Percentiles rank a stretch among this genome's conserved stretches.
Evolutionary conservation across 2,329 filamentous ascomycete genomes (phyloP).

Genomic region (Lasiodiplodia hormozganensis): DNA sequence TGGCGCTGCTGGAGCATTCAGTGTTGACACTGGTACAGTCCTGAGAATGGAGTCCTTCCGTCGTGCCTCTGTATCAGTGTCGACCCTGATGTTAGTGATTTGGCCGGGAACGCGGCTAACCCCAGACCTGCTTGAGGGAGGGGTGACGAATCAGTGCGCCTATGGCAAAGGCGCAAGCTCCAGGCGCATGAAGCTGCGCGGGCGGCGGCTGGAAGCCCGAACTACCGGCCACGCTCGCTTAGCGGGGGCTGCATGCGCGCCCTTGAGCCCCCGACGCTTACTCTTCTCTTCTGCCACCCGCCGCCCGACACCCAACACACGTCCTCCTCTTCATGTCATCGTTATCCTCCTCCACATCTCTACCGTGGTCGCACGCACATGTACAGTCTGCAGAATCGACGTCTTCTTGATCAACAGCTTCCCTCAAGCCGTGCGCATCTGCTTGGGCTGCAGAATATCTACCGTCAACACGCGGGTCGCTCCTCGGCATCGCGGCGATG

Average conservation of each 20-base stretch:
- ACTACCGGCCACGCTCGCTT: background rate
- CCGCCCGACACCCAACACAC: background rate
- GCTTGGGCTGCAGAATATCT: no score
- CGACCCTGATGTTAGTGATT: no score
- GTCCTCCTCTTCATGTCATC: background rate
- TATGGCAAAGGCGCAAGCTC: background rate
- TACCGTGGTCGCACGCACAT: background rate
- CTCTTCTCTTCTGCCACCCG: background rate
- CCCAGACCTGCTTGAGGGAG: no score
- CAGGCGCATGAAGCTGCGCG: background rate
- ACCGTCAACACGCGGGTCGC: no score
- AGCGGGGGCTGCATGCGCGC: background rate
- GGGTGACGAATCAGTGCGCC: no score
- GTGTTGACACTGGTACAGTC: no score
- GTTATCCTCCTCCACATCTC: background rate
- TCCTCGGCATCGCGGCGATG: no score
- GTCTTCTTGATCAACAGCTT: background rate
- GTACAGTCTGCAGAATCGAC: background rate
- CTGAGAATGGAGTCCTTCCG: no score
- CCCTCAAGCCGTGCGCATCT: no score
- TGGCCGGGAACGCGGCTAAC: no score
- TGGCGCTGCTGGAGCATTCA: no score
- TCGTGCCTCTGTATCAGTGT: background rate
- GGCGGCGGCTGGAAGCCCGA: background rate
- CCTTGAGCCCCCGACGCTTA: no score